These are phyloP conservation scores for Termitomyces titanicus DNA, from an alignment of 768 basidiomycete species.

Conservation along the genomic window DNA sequence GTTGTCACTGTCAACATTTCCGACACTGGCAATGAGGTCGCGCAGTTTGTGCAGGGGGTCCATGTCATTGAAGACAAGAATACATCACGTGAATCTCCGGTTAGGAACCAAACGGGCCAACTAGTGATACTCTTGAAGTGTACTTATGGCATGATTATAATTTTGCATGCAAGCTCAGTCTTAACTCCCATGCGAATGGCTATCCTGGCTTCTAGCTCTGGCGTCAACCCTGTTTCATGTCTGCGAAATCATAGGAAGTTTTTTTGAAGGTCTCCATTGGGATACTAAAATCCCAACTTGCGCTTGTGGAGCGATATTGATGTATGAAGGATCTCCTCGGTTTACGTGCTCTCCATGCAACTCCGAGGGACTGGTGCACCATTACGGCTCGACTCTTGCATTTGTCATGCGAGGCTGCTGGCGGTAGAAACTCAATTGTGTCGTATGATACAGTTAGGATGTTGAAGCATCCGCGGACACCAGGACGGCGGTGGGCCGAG, in stretches of 20 bases:
- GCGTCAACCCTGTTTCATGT: not conserved
- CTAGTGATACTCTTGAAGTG: too few species aligned
- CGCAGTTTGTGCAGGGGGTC: constrained; percentile 14
- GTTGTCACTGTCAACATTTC: not conserved
- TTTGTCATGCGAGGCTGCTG: constrained; percentile 1
- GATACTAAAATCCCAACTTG: not conserved
- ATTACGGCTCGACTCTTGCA: not conserved
- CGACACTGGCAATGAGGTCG: constrained; percentile 13
- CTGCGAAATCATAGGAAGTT: not conserved
- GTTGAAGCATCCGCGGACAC: not conserved
- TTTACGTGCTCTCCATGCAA: not conserved
- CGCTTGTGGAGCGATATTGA: not conserved
- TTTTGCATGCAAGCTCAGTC: not conserved
- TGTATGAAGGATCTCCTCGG: not conserved
- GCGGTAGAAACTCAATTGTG: not conserved
- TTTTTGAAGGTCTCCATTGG: not conserved
- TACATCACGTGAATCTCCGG: too few species aligned
- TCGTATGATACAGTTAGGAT: not conserved
- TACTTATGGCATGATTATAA: not conserved
- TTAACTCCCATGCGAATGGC: not conserved
- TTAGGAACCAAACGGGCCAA: too few species aligned
- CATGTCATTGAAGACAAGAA: not conserved
- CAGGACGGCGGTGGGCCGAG: not conserved
- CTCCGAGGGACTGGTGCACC: not conserved
- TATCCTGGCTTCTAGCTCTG: not conserved